Conservation (phyloP, 495 filamentous ascomycete species). For the Neurospora terricola region DNA sequence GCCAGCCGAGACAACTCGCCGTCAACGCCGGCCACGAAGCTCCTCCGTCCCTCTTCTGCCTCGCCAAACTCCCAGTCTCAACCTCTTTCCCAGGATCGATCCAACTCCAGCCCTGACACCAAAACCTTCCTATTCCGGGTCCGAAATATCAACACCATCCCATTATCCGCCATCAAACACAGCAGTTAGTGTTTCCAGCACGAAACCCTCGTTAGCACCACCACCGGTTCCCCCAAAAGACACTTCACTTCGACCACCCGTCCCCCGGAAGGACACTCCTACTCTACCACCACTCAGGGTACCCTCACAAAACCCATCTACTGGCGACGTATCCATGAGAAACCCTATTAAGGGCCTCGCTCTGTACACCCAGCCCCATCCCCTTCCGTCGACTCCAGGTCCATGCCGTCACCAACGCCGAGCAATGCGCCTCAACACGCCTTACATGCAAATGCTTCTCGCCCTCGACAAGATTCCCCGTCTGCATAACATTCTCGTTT, state of each 20-base stretch:
- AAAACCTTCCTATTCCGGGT: neutral
- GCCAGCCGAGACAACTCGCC: neutral
- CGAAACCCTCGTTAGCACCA: neutral
- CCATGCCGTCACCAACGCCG: neutral
- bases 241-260: neutral
- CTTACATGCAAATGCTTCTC: constrained; percentile 31
- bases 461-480: constrained; percentile 27
- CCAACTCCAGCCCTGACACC: neutral
- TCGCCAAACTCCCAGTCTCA: neutral
- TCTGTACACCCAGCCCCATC: neutral
- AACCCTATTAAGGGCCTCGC: neutral
- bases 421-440: constrained; percentile 13
- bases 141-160: neutral
- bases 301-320: neutral
- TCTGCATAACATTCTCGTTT: constrained; percentile 24
- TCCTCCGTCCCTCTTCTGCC: neutral
- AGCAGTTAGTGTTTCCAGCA: neutral
- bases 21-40: neutral
- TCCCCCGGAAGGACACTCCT: neutral
- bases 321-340: neutral
- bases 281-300: neutral
- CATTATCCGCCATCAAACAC: neutral
- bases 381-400: neutral
- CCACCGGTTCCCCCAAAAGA: neutral
- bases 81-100: neutral